Base-by-base conservation (phyloP, 2,329 filamentous ascomycete species). In the Pseudogymnoascus sp. region DNA sequence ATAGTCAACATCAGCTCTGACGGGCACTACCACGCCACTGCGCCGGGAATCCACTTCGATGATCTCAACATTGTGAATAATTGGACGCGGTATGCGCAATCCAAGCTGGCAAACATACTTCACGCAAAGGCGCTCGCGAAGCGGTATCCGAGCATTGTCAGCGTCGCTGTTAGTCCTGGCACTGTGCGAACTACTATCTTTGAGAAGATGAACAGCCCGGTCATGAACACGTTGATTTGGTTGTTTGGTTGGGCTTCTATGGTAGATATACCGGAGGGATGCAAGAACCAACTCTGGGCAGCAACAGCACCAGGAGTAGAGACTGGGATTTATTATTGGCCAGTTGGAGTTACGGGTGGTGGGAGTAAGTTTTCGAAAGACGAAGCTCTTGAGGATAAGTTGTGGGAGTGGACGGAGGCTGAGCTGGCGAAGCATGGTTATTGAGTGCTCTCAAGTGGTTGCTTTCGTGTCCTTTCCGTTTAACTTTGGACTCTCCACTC, bases 211-310 rank as follows among this genome's bases (percentile, higher is more conserved):
- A 56, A 56, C 29, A 56, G 29, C 31, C 50, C 29, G 6, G 16
- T 56, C 16, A 14, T 56, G 50, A 56, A 35, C 11, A 4, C 11
- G 10, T 7, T 56, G 13, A 33, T 56, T 8, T 7, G 6, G 26
- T 19, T 56, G 26, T 56, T 56, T 33, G 50, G 50, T 21, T 56
- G 50, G 50, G 11, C 29, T 6, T 47, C 8, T 10, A 1, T 65
- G 8, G 61, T 56, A 33, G 60, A 64, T 10, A 59, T 65, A 13
- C 42, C 59, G 7, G 63, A 66, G 29, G 78, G 78, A 0, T 74
- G 70, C 3, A 71, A 68, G 65, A 78, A 77, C 63, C 77, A 79
- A 68, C 70, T 80, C 2, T 80, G 78, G 78, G 77, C 76, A 11
- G 71, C 74, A 1, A 73, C 74, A n/a, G 67, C 72, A 2, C 68